Evolutionary conservation across 164 flowering plant genomes (phyloP), one percentile per base, ranked within the genome.

Genomic region (Piper longum): DNA sequence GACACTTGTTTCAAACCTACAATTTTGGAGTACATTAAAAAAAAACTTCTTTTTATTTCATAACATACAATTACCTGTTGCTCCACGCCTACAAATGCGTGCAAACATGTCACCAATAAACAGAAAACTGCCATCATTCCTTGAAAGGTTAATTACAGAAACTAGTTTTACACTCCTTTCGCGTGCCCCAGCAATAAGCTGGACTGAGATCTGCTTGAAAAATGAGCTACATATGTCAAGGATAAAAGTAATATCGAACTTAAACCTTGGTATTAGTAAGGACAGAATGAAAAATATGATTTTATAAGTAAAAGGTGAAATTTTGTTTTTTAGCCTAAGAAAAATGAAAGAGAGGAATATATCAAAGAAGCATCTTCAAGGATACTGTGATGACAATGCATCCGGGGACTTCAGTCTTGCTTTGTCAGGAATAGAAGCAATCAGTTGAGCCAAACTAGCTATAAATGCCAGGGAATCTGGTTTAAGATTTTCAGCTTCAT

Each of bases 71-170:
- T 54, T 70, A 92, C 98, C 98, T 73, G 87, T 71, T 67, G 82
- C 85, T 4, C 98, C 98, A 67, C 98, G 97, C 4, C 98, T 81
- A 69, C 90, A 85, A 56, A 88, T 85, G 74, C 98, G 97, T 66
- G 92, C 70, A 84, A 89, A 84, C 69, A 60, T 69, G 65, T 89
- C 92, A 67, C 95, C 97, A 67, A 79, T 73, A 80, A 89, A 89
- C 62, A 79, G 64, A 51, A 83, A 73, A 60, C 82, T 59, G 13
- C 78, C 82, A 70, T 76, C 75, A 36, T 55, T 43, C 62, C 67
- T 36, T 44, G 62, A 55, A 2, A 41, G 17, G 54, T 67, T 57
- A 44, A 48, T 63, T 41, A 64, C 54, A 52, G 69, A 66, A 58
- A 16, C 43, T 16, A 73, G 39, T 61, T 71, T 71, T 62, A 42